Base-by-base conservation (phyloP, 306 rosid genomes). In the Phaseolus lunatus region DNA sequence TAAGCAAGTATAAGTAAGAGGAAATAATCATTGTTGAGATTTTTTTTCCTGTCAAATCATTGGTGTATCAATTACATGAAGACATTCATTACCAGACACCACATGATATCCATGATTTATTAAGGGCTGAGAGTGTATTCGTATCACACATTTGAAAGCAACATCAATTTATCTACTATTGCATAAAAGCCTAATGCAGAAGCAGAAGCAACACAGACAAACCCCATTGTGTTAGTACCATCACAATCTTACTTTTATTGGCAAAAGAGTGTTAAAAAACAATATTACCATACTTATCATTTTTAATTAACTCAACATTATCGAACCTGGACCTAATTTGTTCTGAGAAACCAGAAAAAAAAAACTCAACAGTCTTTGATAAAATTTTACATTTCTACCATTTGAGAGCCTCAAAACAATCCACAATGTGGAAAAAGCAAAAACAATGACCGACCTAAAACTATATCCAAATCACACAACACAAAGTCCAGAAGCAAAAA, bases 381-480 rank as follows among this genome's bases (percentile, higher is more conserved):
- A 5, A 7, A n/a, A n/a, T n/a, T n/a, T n/a, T n/a, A n/a, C n/a
- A 89, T 24, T 85, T 83, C 50, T 12, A 86, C 45, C 85, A 78
- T 76, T 52, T 58, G 69, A 47, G 83, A 76, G 29, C 81, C 12
- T 73, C 75, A 79, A 89, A 65, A 70, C 85, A 85, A 67, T 59
- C 85, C 67, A 71, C 74, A 83, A 69, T 83, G 76, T 48, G 79
- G 83, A 26, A 77, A 47, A 72, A 49, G 56, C 87, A 89, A 41
- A 89, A 85, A 84, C 74, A 70, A 58, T n/a, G n/a, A n/a, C n/a
- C n/a, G n/a, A 58, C 20, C 19, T 24, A 19, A 9, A 58, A 13
- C 33, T 23, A 23, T 9, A 22, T 56, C n/a, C 3, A 7, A 56
- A 23, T 12, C 63, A 11, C n/a, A 56, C 3, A 52, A 52, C n/a